These are phyloP conservation scores for Thoreauomyces humboldtii DNA, from an alignment of 192 early-diverging fungal genomes.

Conservation along the genomic window DNA sequence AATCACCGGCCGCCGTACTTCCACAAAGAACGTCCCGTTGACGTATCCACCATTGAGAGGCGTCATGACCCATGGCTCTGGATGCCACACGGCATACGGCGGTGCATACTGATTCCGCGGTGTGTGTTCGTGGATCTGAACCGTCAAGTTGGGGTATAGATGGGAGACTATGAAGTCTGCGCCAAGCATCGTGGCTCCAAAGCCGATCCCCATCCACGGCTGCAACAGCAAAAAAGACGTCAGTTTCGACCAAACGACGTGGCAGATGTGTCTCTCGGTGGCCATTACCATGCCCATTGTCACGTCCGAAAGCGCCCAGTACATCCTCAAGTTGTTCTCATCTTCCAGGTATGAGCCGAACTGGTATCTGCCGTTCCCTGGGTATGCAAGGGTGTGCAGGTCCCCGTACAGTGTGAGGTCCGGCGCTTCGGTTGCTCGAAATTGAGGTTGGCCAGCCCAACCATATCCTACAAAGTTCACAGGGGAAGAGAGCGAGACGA, in stretches of 20 bases:
- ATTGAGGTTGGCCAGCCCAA: not conserved
- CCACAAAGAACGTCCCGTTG: constrained; percentile 7
- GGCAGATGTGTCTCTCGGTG: not conserved
- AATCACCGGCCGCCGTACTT: not conserved
- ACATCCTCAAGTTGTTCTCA: not conserved
- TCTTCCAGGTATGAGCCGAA: constrained; percentile 5
- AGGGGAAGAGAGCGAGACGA: too few species aligned
- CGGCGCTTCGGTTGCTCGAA: constrained; percentile 4
- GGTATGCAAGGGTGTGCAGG: not conserved
- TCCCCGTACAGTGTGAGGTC: constrained; percentile 1
- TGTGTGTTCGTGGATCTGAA: constrained; percentile 2
- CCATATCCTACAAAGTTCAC: not conserved
- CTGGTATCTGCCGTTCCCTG: not conserved
- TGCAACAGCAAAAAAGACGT: not conserved
- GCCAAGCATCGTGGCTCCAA: not conserved
- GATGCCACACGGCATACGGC: not conserved
- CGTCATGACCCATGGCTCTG: not conserved
- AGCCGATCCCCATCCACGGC: constrained; percentile 8
- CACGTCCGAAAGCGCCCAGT: not conserved
- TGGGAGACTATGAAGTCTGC: constrained; percentile 12
- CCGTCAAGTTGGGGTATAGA: not conserved
- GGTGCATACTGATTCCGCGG: constrained; percentile 8
- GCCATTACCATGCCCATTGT: not conserved
- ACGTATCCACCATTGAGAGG: constrained; percentile 12
- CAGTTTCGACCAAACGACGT: too few species aligned